Conservation (phyloP, 2,329 filamentous ascomycete species). For the Neoarthrinium moseri region DNA sequence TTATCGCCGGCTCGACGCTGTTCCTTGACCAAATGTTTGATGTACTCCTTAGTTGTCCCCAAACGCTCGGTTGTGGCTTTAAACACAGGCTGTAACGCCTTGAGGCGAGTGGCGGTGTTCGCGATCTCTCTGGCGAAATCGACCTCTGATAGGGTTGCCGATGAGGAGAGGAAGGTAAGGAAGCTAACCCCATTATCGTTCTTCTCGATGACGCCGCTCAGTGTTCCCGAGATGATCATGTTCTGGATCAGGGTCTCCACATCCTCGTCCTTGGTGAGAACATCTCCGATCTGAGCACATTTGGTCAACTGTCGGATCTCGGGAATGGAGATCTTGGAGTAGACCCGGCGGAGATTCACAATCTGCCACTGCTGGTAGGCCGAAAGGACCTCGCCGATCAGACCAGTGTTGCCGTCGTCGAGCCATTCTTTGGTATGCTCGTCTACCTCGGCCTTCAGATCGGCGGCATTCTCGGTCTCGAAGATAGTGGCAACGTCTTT, state of each 20-base stretch:
- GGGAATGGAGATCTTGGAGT: conserved; percentile 56
- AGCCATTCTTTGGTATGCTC: conserved; percentile 58
- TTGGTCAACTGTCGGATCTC: conserved; percentile 51
- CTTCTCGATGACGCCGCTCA: conserved; percentile 51
- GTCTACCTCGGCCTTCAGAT: conserved; percentile 64
- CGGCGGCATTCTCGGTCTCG: conserved; percentile 48
- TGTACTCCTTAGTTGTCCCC: conserved; percentile 54
- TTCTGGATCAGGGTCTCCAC: conserved; percentile 45
- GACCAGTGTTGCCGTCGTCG: conserved; percentile 69
- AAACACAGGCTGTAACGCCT: conserved; percentile 45
- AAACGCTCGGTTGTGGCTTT: conserved; percentile 53
- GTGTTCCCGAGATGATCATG: conserved; percentile 56
- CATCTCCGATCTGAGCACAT: conserved; percentile 51
- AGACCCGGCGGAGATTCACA: conserved; percentile 69
- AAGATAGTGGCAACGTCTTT: conserved; percentile 69
- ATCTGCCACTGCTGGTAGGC: conserved; percentile 77
- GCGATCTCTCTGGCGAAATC: conserved; percentile 50
- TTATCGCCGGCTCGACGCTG: conserved; percentile 43
- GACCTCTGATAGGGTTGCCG: conserved; percentile 44
- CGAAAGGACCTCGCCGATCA: conserved; percentile 67
- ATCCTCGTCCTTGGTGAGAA: conserved; percentile 40
- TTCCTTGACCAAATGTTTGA: conserved; percentile 45
- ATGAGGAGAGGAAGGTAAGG: conserved; percentile 48
- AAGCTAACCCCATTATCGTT: conserved; percentile 43
- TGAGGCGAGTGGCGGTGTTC: conserved; percentile 38